Evolutionary conservation across 2,329 filamentous ascomycete genomes (phyloP).

Genomic region (Colletotrichum sp.): DNA sequence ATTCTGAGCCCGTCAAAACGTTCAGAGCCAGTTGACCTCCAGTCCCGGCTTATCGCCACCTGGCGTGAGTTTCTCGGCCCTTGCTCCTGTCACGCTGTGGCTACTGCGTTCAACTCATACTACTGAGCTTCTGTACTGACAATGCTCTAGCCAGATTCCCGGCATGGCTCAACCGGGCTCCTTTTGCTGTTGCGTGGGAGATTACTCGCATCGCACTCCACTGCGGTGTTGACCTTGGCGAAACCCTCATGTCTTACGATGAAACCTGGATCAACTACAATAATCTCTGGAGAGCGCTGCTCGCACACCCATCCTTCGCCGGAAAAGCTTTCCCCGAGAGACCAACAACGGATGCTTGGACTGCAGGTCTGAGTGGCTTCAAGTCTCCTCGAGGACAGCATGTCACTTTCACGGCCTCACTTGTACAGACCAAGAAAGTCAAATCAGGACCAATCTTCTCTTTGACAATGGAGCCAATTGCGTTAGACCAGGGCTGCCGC

Average conservation of each 20-base stretch:
- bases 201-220: slow-evolving; percentile 51
- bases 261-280: slow-evolving; percentile 49
- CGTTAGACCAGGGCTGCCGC: slow-evolving; percentile 55
- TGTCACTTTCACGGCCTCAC: slow-evolving; percentile 46
- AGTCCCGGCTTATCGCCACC: neutral
- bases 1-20: neutral
- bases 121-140: neutral
- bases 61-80: neutral
- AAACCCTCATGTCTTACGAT: slow-evolving; percentile 40
- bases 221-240: slow-evolving; percentile 45
- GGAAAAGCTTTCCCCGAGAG: slow-evolving; percentile 54
- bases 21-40: neutral
- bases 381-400: slow-evolving; percentile 33
- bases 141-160: slow-evolving; percentile 1
- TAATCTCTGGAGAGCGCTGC: slow-evolving; percentile 46
- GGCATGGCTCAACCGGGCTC: slow-evolving; percentile 41
- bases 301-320: slow-evolving; percentile 41
- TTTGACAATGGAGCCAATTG: slow-evolving; percentile 53
- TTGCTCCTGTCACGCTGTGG: neutral
- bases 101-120: neutral
- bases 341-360: slow-evolving; percentile 51
- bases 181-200: slow-evolving; percentile 59
- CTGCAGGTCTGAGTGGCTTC: slow-evolving; percentile 43
- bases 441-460: slow-evolving; percentile 44
- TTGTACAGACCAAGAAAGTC: slow-evolving; percentile 11